Percentiles rank a stretch among this genome's conserved stretches.
phyloP scores from a whole-genome alignment of 2,329 filamentous ascomycete genomes.

The Neodidymelliopsis sp. region DNA sequence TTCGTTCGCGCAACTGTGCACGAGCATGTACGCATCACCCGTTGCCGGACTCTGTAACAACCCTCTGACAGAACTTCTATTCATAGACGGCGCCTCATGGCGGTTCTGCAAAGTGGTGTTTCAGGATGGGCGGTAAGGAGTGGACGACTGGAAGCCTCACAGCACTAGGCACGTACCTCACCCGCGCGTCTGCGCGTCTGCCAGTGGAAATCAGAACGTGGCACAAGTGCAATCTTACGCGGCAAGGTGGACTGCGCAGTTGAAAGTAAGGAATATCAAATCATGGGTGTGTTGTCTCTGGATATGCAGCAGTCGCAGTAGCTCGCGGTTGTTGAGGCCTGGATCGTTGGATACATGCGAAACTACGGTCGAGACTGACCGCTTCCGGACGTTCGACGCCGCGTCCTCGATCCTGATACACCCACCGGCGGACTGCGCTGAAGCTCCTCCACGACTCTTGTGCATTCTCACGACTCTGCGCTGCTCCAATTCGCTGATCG shows the following conservation, averaged over 20 bases:
- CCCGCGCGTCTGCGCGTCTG: constrained; percentile 24
- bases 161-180: constrained; percentile 12
- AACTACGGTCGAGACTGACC: constrained; percentile 13
- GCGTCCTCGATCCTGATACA: constrained; percentile 5
- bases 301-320: constrained; percentile 16
- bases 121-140: constrained; percentile 23
- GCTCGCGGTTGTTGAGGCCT: constrained; percentile 20
- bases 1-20: constrained; percentile 4
- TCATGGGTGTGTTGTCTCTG: constrained; percentile 18
- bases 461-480: constrained; percentile 1
- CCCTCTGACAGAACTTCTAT: constrained; percentile 12
- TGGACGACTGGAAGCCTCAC: constrained; percentile 17
- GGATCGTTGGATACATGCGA: constrained; percentile 14
- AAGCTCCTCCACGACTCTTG: constrained; percentile 2
- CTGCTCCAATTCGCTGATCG: constrained; percentile 9
- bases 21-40: constrained; percentile 5
- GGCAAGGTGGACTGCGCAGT: constrained; percentile 12
- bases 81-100: constrained; percentile 19
- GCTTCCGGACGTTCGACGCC: constrained; percentile 6
- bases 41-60: constrained; percentile 8
- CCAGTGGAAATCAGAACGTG: constrained; percentile 3
- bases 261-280: constrained; percentile 11
- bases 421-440: constrained; percentile 9
- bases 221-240: constrained; percentile 8
- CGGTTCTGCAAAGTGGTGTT: constrained; percentile 32